These are phyloP conservation scores for Fraxinus latifolia DNA, from an alignment of 305 asterid genomes.

Conservation along the genomic window DNA sequence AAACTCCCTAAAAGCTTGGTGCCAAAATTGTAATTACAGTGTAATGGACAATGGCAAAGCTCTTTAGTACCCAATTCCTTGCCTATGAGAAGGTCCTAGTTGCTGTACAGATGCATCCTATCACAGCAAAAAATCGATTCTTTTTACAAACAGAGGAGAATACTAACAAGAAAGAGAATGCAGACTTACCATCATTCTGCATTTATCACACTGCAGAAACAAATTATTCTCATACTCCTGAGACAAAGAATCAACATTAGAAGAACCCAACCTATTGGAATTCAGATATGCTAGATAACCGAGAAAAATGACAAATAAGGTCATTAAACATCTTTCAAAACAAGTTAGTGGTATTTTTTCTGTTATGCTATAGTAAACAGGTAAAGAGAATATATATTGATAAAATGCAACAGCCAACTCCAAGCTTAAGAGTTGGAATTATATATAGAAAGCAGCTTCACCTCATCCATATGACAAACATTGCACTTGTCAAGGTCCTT, in stretches of 20 bases:
- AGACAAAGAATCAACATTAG: conserved; percentile 30
- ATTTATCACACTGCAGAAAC: conserved; percentile 99
- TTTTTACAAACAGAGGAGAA: conserved; percentile 10
- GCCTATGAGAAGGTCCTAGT: conserved; percentile 21
- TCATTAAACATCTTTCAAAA: conserved; percentile 5
- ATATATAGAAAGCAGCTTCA: conserved; percentile 29
- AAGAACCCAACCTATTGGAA: conserved; percentile 9
- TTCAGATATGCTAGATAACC: background rate
- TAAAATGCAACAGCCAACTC: conserved; percentile 16
- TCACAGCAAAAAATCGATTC: conserved; percentile 19
- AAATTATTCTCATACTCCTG: conserved; percentile 98
- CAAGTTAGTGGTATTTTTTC: conserved; percentile 7
- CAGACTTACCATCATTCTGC: conserved; percentile 92
- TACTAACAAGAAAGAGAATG: conserved; percentile 18
- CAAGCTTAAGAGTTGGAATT: conserved; percentile 20
- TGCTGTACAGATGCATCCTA: conserved; percentile 8
- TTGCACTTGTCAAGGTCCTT: conserved; percentile 97
- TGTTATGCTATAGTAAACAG: conserved; percentile 17
- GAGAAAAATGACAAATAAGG: background rate
- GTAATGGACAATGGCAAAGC: conserved; percentile 13
- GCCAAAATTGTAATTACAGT: conserved; percentile 1
- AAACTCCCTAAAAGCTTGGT: conserved; percentile 13
- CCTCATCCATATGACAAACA: conserved; percentile 99
- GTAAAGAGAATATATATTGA: conserved; percentile 10
- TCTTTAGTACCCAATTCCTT: conserved; percentile 15